Evolutionary conservation across 2,329 filamentous ascomycete species (phyloP).

Genomic region (Cercospora berteroae): DNA sequence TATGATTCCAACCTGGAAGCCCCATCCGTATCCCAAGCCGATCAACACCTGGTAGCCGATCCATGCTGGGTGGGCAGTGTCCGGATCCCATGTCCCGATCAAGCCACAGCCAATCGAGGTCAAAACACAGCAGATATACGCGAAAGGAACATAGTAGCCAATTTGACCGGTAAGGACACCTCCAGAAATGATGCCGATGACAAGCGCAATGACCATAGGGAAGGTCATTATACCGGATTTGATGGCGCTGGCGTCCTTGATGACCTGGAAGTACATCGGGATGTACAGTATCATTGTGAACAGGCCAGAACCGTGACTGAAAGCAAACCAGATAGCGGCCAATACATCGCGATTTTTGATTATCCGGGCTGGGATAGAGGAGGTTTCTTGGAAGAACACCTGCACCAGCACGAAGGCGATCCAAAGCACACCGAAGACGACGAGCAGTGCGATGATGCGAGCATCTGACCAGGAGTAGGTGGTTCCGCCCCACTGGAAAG

Average conservation of each 20-base stretch:
- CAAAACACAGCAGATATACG: constrained; percentile 40
- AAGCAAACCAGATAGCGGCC: constrained; percentile 27
- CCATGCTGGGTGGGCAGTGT: background rate
- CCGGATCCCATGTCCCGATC: background rate
- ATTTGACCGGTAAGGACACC: constrained; percentile 39
- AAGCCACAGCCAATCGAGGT: constrained; percentile 38
- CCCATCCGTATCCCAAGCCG: background rate
- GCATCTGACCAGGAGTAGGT: constrained; percentile 37
- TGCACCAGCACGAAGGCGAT: constrained; percentile 5
- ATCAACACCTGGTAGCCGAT: background rate
- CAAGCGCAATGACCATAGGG: constrained; percentile 38
- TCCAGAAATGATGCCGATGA: constrained; percentile 40
- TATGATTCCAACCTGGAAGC: background rate
- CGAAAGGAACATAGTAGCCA: constrained; percentile 48
- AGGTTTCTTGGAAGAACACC: constrained; percentile 40
- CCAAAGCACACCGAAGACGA: constrained; percentile 21
- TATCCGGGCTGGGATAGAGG: constrained; percentile 43
- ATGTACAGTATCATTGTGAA: constrained; percentile 11
- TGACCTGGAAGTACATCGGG: constrained; percentile 2
- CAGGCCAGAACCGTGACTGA: background rate
- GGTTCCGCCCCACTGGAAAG: constrained; percentile 46
- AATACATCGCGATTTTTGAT: constrained; percentile 45
- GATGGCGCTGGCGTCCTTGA: constrained; percentile 1
- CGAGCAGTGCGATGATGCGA: constrained; percentile 43
- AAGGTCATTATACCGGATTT: constrained; percentile 3